phyloP scores from a whole-genome alignment of 352 stramenopile species.

The Nothophytophthora sp. region DNA sequence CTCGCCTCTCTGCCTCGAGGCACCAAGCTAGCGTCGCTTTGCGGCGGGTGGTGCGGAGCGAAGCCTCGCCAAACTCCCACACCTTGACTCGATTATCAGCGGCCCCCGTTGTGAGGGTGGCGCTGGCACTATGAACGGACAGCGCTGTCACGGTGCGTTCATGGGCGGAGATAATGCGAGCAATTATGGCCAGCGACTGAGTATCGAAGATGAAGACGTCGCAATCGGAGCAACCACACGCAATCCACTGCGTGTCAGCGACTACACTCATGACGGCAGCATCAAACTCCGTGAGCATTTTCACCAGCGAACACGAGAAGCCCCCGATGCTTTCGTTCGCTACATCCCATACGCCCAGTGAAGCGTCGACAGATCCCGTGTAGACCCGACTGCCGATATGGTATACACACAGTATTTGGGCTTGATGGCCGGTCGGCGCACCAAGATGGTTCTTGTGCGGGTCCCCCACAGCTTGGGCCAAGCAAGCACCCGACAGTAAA shows the following conservation, averaged over 20 bases:
- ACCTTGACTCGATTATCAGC: slow-evolving; percentile 70
- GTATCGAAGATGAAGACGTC: slow-evolving; percentile 74
- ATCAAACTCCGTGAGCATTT: slow-evolving; percentile 71
- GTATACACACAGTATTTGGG: slow-evolving; percentile 66
- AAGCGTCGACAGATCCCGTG: slow-evolving; percentile 65
- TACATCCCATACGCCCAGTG: slow-evolving; percentile 69
- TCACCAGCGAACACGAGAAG: slow-evolving; percentile 40
- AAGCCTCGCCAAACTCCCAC: slow-evolving; percentile 45
- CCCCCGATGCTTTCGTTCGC: slow-evolving; percentile 54
- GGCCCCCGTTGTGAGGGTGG: slow-evolving; percentile 46
- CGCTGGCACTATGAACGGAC: slow-evolving; percentile 44
- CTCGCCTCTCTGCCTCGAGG: slow-evolving; percentile 38
- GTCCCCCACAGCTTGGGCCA: slow-evolving; percentile 67
- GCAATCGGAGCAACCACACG: slow-evolving; percentile 65
- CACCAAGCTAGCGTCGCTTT: slow-evolving; percentile 33
- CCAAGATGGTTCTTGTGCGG: slow-evolving; percentile 64
- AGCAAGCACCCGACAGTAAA: slow-evolving; percentile 60
- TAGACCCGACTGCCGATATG: slow-evolving; percentile 66
- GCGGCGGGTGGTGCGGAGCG: slow-evolving; percentile 24
- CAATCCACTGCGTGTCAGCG: slow-evolving; percentile 55
- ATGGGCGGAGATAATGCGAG: slow-evolving; percentile 56
- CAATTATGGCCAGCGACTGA: slow-evolving; percentile 38
- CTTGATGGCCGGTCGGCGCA: slow-evolving; percentile 57
- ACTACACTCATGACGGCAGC: slow-evolving; percentile 68
- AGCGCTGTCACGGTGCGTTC: slow-evolving; percentile 50